Percentiles rank a stretch among this genome's conserved stretches.
Evolutionary conservation across 306 rosid species (phyloP).

Genomic region (Nissolia schottii): DNA sequence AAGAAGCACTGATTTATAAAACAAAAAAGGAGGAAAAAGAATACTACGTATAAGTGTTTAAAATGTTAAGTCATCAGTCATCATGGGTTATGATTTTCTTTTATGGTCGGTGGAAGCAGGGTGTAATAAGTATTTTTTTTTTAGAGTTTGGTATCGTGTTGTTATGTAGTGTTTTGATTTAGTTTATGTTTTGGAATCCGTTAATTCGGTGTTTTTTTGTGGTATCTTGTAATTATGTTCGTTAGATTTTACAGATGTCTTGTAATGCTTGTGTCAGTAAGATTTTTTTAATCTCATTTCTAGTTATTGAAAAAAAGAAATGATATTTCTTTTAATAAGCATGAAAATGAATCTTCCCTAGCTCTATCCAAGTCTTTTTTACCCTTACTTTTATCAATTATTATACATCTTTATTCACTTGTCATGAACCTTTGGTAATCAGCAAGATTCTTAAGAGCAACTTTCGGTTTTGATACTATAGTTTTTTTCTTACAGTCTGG

Average conservation of each 20-base stretch:
- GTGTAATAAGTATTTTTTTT: no score
- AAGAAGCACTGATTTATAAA: background rate
- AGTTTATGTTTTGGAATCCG: no score
- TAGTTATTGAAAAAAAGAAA: no score
- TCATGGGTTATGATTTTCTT: background rate
- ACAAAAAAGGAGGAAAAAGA: background rate
- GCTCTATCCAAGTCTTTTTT: background rate
- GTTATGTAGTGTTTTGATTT: no score
- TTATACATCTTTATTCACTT: background rate
- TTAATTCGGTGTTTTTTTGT: no score
- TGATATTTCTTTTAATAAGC: background rate
- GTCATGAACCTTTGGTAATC: background rate
- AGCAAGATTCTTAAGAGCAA: background rate
- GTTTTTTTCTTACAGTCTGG: background rate
- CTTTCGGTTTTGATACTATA: background rate
- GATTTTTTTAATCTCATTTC: no score
- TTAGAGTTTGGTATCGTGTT: no score
- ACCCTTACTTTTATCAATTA: background rate
- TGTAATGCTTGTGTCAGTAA: no score
- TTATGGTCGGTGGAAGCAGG: no score
- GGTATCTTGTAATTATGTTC: no score
- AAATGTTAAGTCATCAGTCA: no score
- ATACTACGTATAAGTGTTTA: background rate
- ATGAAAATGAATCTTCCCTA: background rate
- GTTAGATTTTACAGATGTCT: no score